Evolutionary conservation across 805 yeast species (phyloP).

Genomic region (Zygosaccharomyces lentus): DNA sequence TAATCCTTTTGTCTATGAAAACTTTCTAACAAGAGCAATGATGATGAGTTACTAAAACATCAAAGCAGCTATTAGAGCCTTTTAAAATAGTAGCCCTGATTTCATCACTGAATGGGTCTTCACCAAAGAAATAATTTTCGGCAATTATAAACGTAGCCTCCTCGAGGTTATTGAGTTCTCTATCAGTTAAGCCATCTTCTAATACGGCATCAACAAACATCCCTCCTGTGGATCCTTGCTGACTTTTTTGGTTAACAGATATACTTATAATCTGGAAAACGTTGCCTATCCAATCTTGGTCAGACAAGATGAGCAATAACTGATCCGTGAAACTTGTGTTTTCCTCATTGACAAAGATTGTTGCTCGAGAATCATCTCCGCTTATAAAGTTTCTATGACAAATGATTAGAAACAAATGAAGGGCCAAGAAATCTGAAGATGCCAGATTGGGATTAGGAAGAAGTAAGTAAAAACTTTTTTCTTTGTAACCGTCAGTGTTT

Average conservation of each 20-base stretch:
- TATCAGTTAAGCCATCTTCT: constrained; percentile 13
- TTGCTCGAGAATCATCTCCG: constrained; percentile 13
- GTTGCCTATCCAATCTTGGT: constrained; percentile 21
- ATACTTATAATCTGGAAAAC: constrained; percentile 15
- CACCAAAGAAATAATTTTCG: constrained; percentile 18
- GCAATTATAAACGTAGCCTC: constrained; percentile 29
- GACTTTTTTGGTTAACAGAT: constrained; percentile 9
- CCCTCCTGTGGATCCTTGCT: neutral
- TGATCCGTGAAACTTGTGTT: constrained; percentile 17
- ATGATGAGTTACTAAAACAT: constrained; percentile 25
- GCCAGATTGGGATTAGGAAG: constrained; percentile 26
- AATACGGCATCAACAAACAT: constrained; percentile 23
- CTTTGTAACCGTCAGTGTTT: constrained; percentile 21
- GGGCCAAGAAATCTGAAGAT: constrained; percentile 29
- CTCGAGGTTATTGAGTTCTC: constrained; percentile 18
- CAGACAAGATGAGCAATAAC: constrained; percentile 14
- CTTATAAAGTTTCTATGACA: constrained; percentile 17
- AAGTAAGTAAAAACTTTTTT: constrained; percentile 20
- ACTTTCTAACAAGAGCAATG: neutral
- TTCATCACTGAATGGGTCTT: constrained; percentile 24
- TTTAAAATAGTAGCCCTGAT: constrained; percentile 19
- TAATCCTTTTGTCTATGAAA: neutral
- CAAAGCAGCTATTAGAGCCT: constrained; percentile 26
- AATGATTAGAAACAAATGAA: constrained; percentile 24
- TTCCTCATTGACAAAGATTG: constrained; percentile 22